phyloP scores from a whole-genome alignment of 208 protist genomes.

The Trypanosoma congolense region DNA sequence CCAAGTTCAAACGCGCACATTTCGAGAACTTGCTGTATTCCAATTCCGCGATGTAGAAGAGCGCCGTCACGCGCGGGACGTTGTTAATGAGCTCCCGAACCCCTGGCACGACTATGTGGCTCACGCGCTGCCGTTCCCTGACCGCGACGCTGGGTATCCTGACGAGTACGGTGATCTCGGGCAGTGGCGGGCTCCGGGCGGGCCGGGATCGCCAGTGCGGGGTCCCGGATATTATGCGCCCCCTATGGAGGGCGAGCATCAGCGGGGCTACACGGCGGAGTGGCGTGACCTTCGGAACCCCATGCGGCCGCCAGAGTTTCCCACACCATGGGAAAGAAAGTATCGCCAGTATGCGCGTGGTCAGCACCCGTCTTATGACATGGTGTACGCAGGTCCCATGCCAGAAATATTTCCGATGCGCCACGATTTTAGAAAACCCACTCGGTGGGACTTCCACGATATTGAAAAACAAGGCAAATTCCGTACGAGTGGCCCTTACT shows the following conservation, averaged over 20 bases:
- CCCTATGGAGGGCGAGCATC: slow-evolving; percentile 84
- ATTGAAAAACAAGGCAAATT: slow-evolving; percentile 85
- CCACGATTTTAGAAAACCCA: slow-evolving; percentile 83
- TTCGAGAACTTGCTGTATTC: slow-evolving; percentile 87
- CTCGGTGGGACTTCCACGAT: slow-evolving; percentile 88
- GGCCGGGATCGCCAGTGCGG: slow-evolving; percentile 75
- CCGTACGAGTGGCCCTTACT: slow-evolving; percentile 84
- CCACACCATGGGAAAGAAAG: slow-evolving; percentile 85
- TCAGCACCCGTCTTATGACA: slow-evolving; percentile 89
- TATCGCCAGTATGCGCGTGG: slow-evolving; percentile 88
- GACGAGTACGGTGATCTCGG: slow-evolving; percentile 90
- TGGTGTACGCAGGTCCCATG: slow-evolving; percentile 88
- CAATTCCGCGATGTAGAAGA: slow-evolving; percentile 87
- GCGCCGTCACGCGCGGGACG: slow-evolving; percentile 53
- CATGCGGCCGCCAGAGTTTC: slow-evolving; percentile 82
- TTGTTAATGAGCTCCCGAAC: slow-evolving; percentile 82
- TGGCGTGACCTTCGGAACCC: slow-evolving; percentile 87
- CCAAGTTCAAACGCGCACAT: slow-evolving; percentile 80
- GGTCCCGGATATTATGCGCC: slow-evolving; percentile 87
- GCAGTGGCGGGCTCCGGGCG: slow-evolving; percentile 85
- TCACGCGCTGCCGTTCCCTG: slow-evolving; percentile 86
- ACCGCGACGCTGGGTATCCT: slow-evolving; percentile 86
- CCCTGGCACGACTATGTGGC: slow-evolving; percentile 86
- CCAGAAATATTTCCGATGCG: slow-evolving; percentile 88
- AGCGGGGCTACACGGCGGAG: slow-evolving; percentile 83